A percentile compares a stretch with the other conserved stretches of the same genome.
phyloP scores from a whole-genome alignment of 208 protist species.

The Acanthamoeba castellanii region DNA sequence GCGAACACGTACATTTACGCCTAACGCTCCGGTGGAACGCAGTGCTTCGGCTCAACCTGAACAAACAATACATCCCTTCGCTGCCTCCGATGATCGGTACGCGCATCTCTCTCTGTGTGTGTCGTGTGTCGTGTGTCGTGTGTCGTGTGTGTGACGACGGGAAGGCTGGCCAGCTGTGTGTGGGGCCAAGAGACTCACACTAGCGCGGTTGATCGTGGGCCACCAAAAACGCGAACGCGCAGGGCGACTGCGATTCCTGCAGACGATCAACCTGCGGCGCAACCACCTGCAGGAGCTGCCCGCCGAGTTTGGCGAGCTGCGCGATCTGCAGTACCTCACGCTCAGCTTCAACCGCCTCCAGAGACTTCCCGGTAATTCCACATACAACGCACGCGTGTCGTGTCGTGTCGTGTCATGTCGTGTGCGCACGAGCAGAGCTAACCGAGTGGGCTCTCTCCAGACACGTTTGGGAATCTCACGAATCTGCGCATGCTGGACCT shows the following conservation, averaged over 20 bases:
- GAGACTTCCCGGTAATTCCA: background rate
- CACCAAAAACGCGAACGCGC: background rate
- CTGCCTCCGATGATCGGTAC: constrained; percentile 41
- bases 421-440: background rate
- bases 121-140: no score
- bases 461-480: constrained; percentile 52
- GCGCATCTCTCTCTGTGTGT: no score
- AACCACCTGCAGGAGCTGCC: constrained; percentile 62
- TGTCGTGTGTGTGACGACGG: no score
- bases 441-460: no score
- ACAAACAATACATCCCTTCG: constrained; percentile 51
- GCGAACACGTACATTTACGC: no score
- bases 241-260: constrained; percentile 36
- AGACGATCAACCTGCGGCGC: constrained; percentile 19
- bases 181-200: no score
- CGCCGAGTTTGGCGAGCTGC: constrained; percentile 33
- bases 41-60: constrained; percentile 67
- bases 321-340: constrained; percentile 46
- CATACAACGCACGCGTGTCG: background rate
- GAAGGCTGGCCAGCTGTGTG: no score
- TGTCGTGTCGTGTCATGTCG: background rate
- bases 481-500: constrained; percentile 64
- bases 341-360: constrained; percentile 48
- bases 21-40: background rate
- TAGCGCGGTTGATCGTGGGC: background rate